Evolutionary conservation across 805 yeast genomes (phyloP), one percentile per base, ranked within the genome.

Genomic region (Starmerella sirachaensis): DNA sequence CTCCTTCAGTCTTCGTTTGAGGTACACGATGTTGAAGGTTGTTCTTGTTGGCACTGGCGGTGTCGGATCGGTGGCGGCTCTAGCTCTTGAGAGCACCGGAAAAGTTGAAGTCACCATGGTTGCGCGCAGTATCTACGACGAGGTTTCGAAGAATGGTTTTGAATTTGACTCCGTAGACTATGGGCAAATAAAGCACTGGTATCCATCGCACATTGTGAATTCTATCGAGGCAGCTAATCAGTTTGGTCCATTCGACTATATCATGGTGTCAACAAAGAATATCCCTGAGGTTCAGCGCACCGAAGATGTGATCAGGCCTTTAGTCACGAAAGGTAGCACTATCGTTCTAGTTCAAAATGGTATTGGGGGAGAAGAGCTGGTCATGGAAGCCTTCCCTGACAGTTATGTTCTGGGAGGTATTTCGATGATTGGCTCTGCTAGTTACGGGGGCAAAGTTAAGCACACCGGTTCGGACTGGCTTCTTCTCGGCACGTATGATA

Each of bases 31-130:
- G 6, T 38, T 43, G 19, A 62, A 63, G 35, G 74, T 76, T 13
- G 62, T 82, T 10, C 61, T 82, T 9, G 68, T 82, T 27, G 94
- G 94, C 9, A 69, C 83, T 29, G 94, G 94, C 12, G 94, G 93
- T 26, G 91, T 83, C 9, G 94, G 94, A 25, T 68, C 83, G 13
- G 70, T 83, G 23, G 76, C 78, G 2, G 82, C 93, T 0, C 66
- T 76, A 34, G 72, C 80, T 0, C 62, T 83, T 22, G 65, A 63
- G 47, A 54, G 56, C 28, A 62, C 67, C 30, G 71, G 68, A 0
- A 56, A 62, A 29, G 64, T 72, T 8, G 62, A 63, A 18, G 75
- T 79, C 10, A 72, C 84, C 2, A 61, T 73, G 11, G 78, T 78
- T 5, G 68, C 76, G 3, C 67, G 91, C 53, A 69, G 83, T 18